These are phyloP conservation scores for Salvia hispanica DNA, from an alignment of 257 asterid species.

Conservation along the genomic window DNA sequence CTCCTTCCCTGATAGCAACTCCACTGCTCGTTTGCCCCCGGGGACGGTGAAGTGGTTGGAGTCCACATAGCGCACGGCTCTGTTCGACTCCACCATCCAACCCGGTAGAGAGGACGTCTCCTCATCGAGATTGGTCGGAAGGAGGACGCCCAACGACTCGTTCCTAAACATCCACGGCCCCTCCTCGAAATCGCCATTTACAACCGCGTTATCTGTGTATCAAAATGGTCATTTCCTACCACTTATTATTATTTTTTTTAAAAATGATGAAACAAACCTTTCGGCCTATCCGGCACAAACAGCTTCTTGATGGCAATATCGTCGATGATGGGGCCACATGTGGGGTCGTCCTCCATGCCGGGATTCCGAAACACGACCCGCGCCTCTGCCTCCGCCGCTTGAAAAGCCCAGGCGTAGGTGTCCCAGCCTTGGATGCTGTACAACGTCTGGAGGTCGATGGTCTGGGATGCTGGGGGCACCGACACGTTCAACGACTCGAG, in stretches of 20 bases:
- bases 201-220: slow-evolving; percentile 65
- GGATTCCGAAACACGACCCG: slow-evolving; percentile 69
- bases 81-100: slow-evolving; percentile 93
- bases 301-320: slow-evolving; percentile 91
- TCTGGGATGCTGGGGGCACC: slow-evolving; percentile 79
- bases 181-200: slow-evolving; percentile 92
- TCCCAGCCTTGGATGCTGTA: slow-evolving; percentile 96
- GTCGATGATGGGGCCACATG: slow-evolving; percentile 95
- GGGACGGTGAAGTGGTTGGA: slow-evolving; percentile 75
- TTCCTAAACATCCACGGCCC: slow-evolving; percentile 96
- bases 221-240: neutral
- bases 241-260: neutral
- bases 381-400: slow-evolving; percentile 56
- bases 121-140: slow-evolving; percentile 89
- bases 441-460: slow-evolving; percentile 87
- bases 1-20: slow-evolving; percentile 84
- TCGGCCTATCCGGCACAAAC: slow-evolving; percentile 68
- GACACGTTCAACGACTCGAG: slow-evolving; percentile 93
- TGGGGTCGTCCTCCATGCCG: slow-evolving; percentile 99
- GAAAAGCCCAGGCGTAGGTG: slow-evolving; percentile 88
- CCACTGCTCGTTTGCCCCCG: slow-evolving; percentile 85
- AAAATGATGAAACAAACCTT: slow-evolving; percentile 51
- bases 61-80: slow-evolving; percentile 89
- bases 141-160: slow-evolving; percentile 82
- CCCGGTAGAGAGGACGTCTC: slow-evolving; percentile 87